phyloP scores from a whole-genome alignment of 768 basidiomycete species.

The Candolleomyces eurysporus region DNA sequence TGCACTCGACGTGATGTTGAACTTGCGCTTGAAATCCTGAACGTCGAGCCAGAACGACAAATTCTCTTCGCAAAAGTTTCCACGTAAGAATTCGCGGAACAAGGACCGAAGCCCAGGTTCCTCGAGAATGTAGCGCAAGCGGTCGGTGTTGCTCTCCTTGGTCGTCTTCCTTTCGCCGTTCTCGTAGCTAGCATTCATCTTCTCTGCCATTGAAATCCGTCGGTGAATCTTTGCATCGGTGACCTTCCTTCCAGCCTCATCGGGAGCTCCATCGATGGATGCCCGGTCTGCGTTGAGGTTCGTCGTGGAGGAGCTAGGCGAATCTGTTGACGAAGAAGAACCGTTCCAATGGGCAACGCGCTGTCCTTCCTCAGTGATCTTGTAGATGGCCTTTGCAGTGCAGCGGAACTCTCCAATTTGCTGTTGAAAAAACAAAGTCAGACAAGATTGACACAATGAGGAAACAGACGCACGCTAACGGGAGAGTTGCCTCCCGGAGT shows the following conservation, averaged over 20 bases:
- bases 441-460: constrained; percentile 13
- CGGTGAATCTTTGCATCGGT: constrained; percentile 68
- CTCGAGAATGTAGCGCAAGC: constrained; percentile 88
- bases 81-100: constrained; percentile 92
- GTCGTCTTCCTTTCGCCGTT: constrained; percentile 51
- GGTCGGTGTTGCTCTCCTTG: constrained; percentile 91
- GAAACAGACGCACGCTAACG: constrained; percentile 54
- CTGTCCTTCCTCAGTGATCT: constrained; percentile 88
- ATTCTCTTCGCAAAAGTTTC: constrained; percentile 98
- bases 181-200: constrained; percentile 55
- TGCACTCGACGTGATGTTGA: constrained; percentile 92
- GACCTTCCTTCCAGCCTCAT: constrained; percentile 18
- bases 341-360: constrained; percentile 83
- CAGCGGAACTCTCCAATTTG: constrained; percentile 96
- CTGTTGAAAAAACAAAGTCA: constrained; percentile 34
- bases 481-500: constrained; percentile 73
- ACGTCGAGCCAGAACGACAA: constrained; percentile 97
- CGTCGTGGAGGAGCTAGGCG: constrained; percentile 64
- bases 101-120: constrained; percentile 84
- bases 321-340: constrained; percentile 39
- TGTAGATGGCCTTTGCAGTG: constrained; percentile 93
- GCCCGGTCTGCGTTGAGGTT: constrained; percentile 60
- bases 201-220: constrained; percentile 76
- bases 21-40: constrained; percentile 94
- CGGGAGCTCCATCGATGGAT: constrained; percentile 50